Conservation (phyloP, 2,329 filamentous ascomycete genomes). For the Exophiala sp. region DNA sequence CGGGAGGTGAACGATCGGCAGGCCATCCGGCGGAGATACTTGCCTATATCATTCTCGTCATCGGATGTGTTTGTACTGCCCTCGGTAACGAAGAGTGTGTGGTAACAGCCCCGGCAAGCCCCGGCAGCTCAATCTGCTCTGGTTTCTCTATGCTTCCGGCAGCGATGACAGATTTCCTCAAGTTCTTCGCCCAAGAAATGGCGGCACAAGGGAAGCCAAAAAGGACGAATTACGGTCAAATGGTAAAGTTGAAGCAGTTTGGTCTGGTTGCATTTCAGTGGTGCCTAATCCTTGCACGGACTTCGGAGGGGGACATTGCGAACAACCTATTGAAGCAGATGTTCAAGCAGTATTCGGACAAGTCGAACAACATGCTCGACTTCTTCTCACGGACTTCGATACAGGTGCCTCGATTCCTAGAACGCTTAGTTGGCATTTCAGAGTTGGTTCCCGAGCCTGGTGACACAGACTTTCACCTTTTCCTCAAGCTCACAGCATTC, state of each 20-base stretch:
- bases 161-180: slow-evolving; percentile 16
- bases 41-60: slow-evolving; percentile 12
- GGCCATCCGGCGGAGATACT: slow-evolving; percentile 7
- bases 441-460: slow-evolving; percentile 9
- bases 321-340: slow-evolving; percentile 20
- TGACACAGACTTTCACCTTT: slow-evolving; percentile 24
- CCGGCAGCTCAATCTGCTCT: not conserved
- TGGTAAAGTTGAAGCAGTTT: slow-evolving; percentile 10
- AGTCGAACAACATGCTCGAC: slow-evolving; percentile 23
- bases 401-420: slow-evolving; percentile 13
- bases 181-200: slow-evolving; percentile 9
- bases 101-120: not conserved
- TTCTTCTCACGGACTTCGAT: slow-evolving; percentile 10
- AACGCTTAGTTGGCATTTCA: slow-evolving; percentile 1
- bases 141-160: slow-evolving; percentile 7
- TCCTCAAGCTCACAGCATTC: slow-evolving; percentile 22
- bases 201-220: not conserved
- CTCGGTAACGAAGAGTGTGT: not conserved
- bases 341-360: slow-evolving; percentile 23
- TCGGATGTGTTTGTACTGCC: slow-evolving; percentile 13
- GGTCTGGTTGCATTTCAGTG: slow-evolving; percentile 15
- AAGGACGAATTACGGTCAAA: not conserved
- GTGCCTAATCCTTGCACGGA: slow-evolving; percentile 16
- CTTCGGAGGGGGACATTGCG: slow-evolving; percentile 1
- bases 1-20: not conserved